phyloP scores from a whole-genome alignment of 2,329 filamentous ascomycete genomes.

The Phialocephala sp. region DNA sequence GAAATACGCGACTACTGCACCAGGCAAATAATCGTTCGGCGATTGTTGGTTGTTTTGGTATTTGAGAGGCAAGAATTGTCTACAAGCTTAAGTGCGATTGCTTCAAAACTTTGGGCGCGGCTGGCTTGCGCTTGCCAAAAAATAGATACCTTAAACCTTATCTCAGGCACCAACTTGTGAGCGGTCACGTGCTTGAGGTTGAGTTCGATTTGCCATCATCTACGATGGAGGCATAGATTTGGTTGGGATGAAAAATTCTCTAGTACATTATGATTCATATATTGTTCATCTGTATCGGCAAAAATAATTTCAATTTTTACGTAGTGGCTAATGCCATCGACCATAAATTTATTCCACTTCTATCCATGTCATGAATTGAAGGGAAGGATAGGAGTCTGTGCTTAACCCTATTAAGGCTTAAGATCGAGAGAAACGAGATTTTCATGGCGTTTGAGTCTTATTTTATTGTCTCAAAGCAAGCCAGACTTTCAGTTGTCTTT shows the following conservation, averaged over 20 bases:
- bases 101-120: constrained; percentile 6
- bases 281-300: too few species aligned
- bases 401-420: neutral
- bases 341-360: too few species aligned
- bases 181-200: neutral
- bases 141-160: constrained; percentile 3
- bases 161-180: neutral
- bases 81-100: neutral
- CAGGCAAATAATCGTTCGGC: constrained; percentile 36
- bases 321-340: too few species aligned
- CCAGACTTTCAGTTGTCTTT: constrained; percentile 4
- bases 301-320: too few species aligned
- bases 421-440: neutral
- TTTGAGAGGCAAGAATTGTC: constrained; percentile 8
- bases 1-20: constrained; percentile 37
- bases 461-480: constrained; percentile 5
- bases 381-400: neutral
- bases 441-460: neutral
- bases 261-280: too few species aligned
- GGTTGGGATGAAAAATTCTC: too few species aligned
- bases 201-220: too few species aligned
- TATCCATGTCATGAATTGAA: too few species aligned
- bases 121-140: neutral
- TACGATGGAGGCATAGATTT: too few species aligned
- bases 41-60: constrained; percentile 9